These are phyloP conservation scores for Septoria linicola DNA, from an alignment of 2,329 filamentous ascomycete genomes.

Conservation along the genomic window DNA sequence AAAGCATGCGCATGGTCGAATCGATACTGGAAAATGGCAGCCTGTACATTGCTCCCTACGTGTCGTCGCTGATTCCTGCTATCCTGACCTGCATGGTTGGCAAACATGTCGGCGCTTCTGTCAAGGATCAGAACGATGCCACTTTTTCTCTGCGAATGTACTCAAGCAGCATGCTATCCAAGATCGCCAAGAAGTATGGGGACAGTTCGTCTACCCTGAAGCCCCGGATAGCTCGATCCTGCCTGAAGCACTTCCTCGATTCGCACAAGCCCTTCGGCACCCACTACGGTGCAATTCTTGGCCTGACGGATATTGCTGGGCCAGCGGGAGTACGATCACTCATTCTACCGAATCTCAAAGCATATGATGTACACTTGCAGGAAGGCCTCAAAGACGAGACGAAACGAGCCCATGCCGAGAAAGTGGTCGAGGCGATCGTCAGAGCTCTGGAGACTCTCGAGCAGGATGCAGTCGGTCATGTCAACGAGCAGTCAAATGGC, in stretches of 20 bases:
- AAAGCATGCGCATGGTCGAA: constrained; percentile 87
- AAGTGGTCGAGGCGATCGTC: constrained; percentile 59
- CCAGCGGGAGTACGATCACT: constrained; percentile 62
- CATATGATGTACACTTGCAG: constrained; percentile 61
- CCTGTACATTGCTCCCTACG: constrained; percentile 71
- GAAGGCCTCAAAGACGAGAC: constrained; percentile 56
- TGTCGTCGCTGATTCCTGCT: constrained; percentile 72
- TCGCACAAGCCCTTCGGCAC: constrained; percentile 77
- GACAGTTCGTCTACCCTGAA: constrained; percentile 78
- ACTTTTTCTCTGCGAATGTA: constrained; percentile 83
- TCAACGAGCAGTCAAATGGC: constrained; percentile 39
- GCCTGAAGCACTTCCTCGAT: constrained; percentile 87
- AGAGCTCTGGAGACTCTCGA: constrained; percentile 56
- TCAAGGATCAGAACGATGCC: constrained; percentile 50
- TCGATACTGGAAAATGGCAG: constrained; percentile 80
- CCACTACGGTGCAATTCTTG: constrained; percentile 84
- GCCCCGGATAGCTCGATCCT: constrained; percentile 86
- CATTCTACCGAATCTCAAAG: constrained; percentile 64
- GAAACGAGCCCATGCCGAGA: constrained; percentile 59
- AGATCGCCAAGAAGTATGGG: constrained; percentile 78
- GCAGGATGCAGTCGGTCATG: constrained; percentile 40
- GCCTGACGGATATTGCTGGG: constrained; percentile 74
- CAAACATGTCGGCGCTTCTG: constrained; percentile 67
- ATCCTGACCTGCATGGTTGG: constrained; percentile 89
- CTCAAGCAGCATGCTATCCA: constrained; percentile 75